Conservation (phyloP, 495 filamentous ascomycete genomes). For the Lasiosphaeria ovina region DNA sequence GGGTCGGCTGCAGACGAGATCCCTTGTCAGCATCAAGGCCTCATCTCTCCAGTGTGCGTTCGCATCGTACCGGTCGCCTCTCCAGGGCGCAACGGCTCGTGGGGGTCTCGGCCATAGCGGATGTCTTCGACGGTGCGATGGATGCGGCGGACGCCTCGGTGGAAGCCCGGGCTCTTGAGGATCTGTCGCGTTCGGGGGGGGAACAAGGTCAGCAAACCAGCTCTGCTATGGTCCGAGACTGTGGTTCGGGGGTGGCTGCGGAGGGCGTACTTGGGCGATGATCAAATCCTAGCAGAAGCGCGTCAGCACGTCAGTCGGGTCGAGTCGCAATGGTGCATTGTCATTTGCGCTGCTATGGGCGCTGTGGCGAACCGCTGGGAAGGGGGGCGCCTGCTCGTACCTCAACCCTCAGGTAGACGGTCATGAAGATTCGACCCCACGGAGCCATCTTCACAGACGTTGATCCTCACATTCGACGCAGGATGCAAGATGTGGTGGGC, state of each 20-base stretch:
- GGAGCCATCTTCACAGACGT: slow-evolving; percentile 10
- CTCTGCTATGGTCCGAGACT: not conserved
- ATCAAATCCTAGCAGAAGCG: slow-evolving; percentile 27
- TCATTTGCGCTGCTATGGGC: no score
- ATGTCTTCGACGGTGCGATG: slow-evolving; percentile 38
- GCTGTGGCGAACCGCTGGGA: no score
- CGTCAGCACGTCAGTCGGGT: not conserved
- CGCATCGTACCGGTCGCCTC: slow-evolving; percentile 38
- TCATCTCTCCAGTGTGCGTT: not conserved
- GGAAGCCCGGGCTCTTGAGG: slow-evolving; percentile 38
- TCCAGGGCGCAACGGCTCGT: slow-evolving; percentile 40
- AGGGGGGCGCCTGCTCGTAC: slow-evolving; percentile 2
- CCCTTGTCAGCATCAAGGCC: slow-evolving; percentile 4
- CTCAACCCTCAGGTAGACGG: slow-evolving; percentile 15
- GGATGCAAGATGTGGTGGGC: not conserved
- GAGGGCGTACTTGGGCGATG: slow-evolving; percentile 28
- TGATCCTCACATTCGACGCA: not conserved
- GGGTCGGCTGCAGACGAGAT: slow-evolving; percentile 6
- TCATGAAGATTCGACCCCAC: slow-evolving; percentile 14
- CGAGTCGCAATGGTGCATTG: not conserved
- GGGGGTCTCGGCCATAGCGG: slow-evolving; percentile 40
- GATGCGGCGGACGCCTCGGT: slow-evolving; percentile 40
- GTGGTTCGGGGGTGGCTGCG: not conserved
- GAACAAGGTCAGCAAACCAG: not conserved
- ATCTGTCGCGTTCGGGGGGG: slow-evolving; percentile 23